Conservation (phyloP, 2,329 filamentous ascomycete genomes). For the Pseudopithomyces maydicus region DNA sequence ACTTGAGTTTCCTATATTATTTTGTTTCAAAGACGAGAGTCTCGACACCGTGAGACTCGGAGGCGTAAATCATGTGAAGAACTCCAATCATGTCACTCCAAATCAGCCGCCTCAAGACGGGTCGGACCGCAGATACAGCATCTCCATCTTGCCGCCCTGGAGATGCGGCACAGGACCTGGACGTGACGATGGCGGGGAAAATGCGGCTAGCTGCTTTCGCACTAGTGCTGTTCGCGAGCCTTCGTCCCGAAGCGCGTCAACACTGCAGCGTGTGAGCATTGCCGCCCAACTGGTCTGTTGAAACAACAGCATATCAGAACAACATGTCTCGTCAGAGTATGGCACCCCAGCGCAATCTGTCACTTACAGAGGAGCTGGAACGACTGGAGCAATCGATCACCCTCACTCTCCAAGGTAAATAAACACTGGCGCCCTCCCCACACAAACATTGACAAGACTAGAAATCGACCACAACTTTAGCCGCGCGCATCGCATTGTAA, state of each 20-base stretch:
- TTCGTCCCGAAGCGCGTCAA: slow-evolving; percentile 20
- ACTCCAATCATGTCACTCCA: too few species aligned
- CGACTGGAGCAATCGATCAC: slow-evolving; percentile 97
- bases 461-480: slow-evolving; percentile 99
- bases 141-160: not conserved
- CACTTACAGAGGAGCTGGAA: slow-evolving; percentile 92
- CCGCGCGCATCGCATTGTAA: slow-evolving; percentile 94
- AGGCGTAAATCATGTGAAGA: too few species aligned
- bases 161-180: not conserved
- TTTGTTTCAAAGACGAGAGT: slow-evolving; percentile 9
- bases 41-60: too few species aligned
- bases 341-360: slow-evolving; percentile 64
- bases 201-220: slow-evolving; percentile 18
- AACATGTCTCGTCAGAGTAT: slow-evolving; percentile 58
- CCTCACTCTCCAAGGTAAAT: slow-evolving; percentile 80
- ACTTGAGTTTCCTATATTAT: too few species aligned
- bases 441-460: slow-evolving; percentile 47
- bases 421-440: slow-evolving; percentile 22
- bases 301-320: not conserved
- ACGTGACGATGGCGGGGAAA: slow-evolving; percentile 18
- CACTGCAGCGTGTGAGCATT: slow-evolving; percentile 16
- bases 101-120: slow-evolving; percentile 1
- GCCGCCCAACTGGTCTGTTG: slow-evolving; percentile 2
- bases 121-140: not conserved
- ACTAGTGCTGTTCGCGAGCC: slow-evolving; percentile 14